Evolutionary conservation across 306 rosid species (phyloP), one percentile per base, ranked within the genome.

Genomic region (Vigna mungo): DNA sequence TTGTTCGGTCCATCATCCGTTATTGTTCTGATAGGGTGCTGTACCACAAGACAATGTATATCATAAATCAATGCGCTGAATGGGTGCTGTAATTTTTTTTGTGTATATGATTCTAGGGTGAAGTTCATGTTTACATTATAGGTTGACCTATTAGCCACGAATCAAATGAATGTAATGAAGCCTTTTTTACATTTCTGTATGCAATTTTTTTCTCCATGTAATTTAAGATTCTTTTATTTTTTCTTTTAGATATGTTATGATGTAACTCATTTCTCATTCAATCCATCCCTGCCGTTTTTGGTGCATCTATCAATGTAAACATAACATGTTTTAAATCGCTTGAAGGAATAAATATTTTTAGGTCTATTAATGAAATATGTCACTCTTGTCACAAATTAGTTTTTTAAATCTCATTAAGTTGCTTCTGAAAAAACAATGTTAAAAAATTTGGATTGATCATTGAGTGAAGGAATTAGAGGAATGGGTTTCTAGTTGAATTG

Each of bases 91-190:
- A 68, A 21, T 82, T 72, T 55, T 55, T 27, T 76, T 67, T 74
- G 77, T 83, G 89, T 81, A 87, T 59, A 91, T 85, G 81, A 83
- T 82, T 79, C 43, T 72, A 76, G 78, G 51, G 27, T 39, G 71
- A 65, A 49, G 17, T 65, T 41, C 21, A 11, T 66, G 12, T 71
- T 54, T 32, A 63, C 64, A 18, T 68, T 46, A 55, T 79, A 65
- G 78, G 80, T 76, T 75, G 64, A 72, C 77, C 61, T 68, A 71
- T 81, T 82, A 80, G 73, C 86, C 84, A 85, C 23, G 14, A 12
- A 36, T 77, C 72, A 43, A 74, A 84, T 39, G 15, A 8, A 37
- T 81, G 79, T 86, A 85, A 76, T 20, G 53, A 66, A 66, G 53
- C 0, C 64, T 14, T 46, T 46, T 46, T 58, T 56, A 30, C 15